Percentiles rank a stretch among this genome's conserved stretches.
These are phyloP conservation scores for Vinca major DNA, from an alignment of 305 asterid genomes.

Conservation along the genomic window DNA sequence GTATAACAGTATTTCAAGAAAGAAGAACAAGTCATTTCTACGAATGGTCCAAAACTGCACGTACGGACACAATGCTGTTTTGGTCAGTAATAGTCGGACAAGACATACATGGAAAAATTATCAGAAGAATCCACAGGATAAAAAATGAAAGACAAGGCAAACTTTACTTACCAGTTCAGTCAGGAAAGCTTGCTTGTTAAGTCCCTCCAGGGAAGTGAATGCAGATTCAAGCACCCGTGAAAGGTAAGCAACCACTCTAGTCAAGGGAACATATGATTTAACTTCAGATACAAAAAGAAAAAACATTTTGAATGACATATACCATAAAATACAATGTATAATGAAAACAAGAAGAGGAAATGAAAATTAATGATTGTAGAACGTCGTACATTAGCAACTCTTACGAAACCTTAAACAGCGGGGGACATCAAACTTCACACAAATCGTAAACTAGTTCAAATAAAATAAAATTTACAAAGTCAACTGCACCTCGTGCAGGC, in stretches of 20 bases:
- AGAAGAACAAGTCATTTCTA: background rate
- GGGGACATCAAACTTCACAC: background rate
- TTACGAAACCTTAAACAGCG: background rate
- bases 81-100: background rate
- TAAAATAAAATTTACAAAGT: background rate
- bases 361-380: too few species aligned
- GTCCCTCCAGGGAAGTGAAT: constrained; percentile 96
- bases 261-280: constrained; percentile 19
- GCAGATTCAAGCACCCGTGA: constrained; percentile 96
- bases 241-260: constrained; percentile 89
- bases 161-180: constrained; percentile 60
- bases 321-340: background rate
- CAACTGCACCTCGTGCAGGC: constrained; percentile 70
- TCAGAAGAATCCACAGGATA: background rate
- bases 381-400: background rate
- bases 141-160: constrained; percentile 16
- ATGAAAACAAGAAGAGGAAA: background rate
- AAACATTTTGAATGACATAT: background rate
- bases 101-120: background rate
- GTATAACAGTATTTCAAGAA: background rate
- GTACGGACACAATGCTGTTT: background rate
- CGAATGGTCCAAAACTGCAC: background rate
- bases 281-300: background rate
- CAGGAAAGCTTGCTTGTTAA: constrained; percentile 87
- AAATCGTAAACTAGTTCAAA: background rate